Evolutionary conservation across 768 basidiomycete genomes (phyloP).

Genomic region (Boletellus emodensis): DNA sequence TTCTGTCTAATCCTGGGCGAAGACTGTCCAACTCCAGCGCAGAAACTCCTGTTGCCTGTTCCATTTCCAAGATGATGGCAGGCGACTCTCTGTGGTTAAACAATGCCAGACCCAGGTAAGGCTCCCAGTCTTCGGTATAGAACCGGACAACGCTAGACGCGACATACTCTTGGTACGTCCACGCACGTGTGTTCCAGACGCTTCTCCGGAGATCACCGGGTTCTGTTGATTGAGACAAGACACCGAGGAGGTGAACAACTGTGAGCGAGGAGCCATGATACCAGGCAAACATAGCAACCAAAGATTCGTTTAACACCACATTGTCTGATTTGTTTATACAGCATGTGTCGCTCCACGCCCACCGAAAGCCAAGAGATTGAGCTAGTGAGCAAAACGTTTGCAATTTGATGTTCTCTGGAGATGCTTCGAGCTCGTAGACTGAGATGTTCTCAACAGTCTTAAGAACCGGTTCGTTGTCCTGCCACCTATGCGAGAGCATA

Average conservation of each 20-base stretch:
- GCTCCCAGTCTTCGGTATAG: neutral
- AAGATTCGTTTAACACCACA: neutral
- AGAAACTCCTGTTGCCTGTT: neutral
- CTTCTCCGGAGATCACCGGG: neutral
- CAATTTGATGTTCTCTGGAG: neutral
- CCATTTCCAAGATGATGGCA: neutral
- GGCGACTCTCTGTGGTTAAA: neutral
- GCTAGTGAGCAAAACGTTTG: neutral
- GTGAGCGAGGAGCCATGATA: neutral
- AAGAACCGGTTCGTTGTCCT: neutral
- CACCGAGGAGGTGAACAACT: neutral
- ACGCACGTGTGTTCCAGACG: neutral
- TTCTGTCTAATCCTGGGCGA: neutral
- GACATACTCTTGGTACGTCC: neutral
- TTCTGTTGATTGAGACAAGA: neutral
- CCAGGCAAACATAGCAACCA: neutral
- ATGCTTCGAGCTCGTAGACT: neutral
- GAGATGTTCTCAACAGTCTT: neutral
- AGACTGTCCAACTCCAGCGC: neutral
- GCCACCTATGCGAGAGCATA: neutral
- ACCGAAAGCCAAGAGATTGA: neutral
- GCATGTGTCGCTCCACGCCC: slow-evolving; percentile 1
- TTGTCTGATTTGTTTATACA: neutral
- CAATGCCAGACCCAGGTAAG: neutral
- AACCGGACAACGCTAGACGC: neutral